A percentile compares a stretch with the other conserved stretches of the same genome.
These are phyloP conservation scores for Cladophialophora chaetospira DNA, from an alignment of 2,329 filamentous ascomycete genomes.

Conservation along the genomic window DNA sequence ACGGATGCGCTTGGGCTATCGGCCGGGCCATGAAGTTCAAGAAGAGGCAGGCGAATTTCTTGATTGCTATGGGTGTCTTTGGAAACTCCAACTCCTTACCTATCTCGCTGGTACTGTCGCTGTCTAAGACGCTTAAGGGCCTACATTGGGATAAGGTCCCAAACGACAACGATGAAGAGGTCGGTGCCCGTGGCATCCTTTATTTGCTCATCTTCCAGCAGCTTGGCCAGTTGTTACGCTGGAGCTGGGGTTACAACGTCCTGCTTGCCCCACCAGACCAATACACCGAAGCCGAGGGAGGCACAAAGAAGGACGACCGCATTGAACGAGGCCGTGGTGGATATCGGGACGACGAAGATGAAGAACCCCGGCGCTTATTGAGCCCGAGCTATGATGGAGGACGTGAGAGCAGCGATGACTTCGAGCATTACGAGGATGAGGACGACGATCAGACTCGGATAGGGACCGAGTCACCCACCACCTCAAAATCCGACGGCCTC, in stretches of 20 bases:
- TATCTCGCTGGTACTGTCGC: constrained; percentile 90
- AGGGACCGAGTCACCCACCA: constrained; percentile 30
- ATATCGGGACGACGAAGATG: constrained; percentile 45
- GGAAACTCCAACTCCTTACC: constrained; percentile 98
- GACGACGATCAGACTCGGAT: constrained; percentile 31
- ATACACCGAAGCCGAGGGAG: constrained; percentile 47
- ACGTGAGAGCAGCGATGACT: constrained; percentile 24
- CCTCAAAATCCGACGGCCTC: constrained; percentile 30
- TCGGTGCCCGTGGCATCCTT: constrained; percentile 87
- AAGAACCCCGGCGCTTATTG: constrained; percentile 30
- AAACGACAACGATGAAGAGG: constrained; percentile 92
- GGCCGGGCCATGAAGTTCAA: constrained; percentile 77
- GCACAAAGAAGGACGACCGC: constrained; percentile 39
- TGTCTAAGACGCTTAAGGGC: constrained; percentile 87
- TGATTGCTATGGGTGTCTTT: constrained; percentile 95
- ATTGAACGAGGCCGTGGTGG: constrained; percentile 44
- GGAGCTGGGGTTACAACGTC: constrained; percentile 98
- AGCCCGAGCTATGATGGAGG: constrained; percentile 26
- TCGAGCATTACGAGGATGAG: constrained; percentile 23
- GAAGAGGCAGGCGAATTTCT: constrained; percentile 87
- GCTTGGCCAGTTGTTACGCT: constrained; percentile 88
- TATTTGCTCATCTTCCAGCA: constrained; percentile 98
- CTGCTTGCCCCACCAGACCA: constrained; percentile 79
- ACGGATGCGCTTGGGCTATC: constrained; percentile 70
- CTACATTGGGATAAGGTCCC: constrained; percentile 91